Base-by-base conservation (phyloP, 768 basidiomycete genomes). In the Boletus pseudopeckii region DNA sequence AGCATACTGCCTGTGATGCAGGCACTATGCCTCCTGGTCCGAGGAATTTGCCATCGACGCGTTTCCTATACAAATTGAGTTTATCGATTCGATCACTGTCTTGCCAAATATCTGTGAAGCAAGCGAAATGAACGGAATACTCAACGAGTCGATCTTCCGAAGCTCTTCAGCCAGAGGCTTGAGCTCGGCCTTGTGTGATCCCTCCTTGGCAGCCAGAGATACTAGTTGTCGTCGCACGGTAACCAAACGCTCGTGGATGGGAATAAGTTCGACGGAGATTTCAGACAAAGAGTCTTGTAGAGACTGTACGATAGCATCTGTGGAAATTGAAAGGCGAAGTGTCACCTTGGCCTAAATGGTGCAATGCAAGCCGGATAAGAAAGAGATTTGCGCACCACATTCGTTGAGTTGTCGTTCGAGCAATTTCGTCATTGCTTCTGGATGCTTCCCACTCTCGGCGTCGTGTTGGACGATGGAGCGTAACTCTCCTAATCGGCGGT, bases 41-140 rank as follows among this genome's bases (percentile, higher is more conserved):
- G 18, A 96, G 77, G 72, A 98, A 98, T 70, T 96, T 96, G 50
- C 94, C 95, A 66, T 98, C 93, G 4, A 96, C 92, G 15, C 95
- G 91, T 72, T 92, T 88, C 43, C 91, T 92, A 67, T 52, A 50
- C 45, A 50, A 34, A 52, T 22, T n/a, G 38, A 26, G 38, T 5
- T 40, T 17, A 46, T 52, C 36, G 18, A 44, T 13, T 37, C 34
- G 38, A 40, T 40, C 33, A 46, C 42, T 58, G 57, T 54, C 55
- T 63, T 63, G 52, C 56, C 50, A 58, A 24, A 53, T 52, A 61
- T 56, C 62, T 51, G 52, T 48, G 33, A 39, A n/a, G 41, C 8
- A 42, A 37, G n/a, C 15, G 55, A 64, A 64, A 50, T 59, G 64
- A 67, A 73, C 47, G 64, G 26, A 61, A 63, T 72, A 88, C 90